Evolutionary conservation across 116 monocot genomes (phyloP).

Genomic region (Papilionanthe hybrid): DNA sequence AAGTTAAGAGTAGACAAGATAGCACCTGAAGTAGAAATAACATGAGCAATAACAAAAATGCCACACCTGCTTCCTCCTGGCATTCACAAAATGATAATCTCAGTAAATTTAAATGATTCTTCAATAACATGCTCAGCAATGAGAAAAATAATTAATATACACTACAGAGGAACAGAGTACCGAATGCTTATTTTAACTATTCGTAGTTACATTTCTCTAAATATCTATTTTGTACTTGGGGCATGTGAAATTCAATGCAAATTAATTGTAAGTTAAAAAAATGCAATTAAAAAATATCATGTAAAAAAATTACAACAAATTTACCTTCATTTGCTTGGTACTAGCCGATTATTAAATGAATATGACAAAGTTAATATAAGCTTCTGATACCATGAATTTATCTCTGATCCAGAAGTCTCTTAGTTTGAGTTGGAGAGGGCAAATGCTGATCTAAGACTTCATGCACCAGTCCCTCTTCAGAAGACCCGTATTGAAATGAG

Average conservation of each 20-base stretch:
- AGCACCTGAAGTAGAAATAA: no score
- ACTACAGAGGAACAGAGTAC: neutral
- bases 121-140: neutral
- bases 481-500: no score
- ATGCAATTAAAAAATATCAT: neutral
- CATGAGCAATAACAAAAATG: neutral
- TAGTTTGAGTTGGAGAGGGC: neutral
- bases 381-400: neutral
- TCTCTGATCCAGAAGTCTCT: neutral
- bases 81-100: neutral
- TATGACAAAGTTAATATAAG: neutral
- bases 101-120: neutral
- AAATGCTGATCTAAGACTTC: no score
- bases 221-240: neutral
- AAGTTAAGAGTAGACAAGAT: no score
- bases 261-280: neutral
- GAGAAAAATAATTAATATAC: neutral
- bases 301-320: neutral
- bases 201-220: neutral
- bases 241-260: neutral
- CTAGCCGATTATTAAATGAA: neutral
- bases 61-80: neutral
- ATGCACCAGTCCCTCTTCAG: neutral
- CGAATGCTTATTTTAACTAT: neutral
- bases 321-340: neutral